Conservation (phyloP, 192 early-diverging fungal species). For the Chytriomyces sp. region DNA sequence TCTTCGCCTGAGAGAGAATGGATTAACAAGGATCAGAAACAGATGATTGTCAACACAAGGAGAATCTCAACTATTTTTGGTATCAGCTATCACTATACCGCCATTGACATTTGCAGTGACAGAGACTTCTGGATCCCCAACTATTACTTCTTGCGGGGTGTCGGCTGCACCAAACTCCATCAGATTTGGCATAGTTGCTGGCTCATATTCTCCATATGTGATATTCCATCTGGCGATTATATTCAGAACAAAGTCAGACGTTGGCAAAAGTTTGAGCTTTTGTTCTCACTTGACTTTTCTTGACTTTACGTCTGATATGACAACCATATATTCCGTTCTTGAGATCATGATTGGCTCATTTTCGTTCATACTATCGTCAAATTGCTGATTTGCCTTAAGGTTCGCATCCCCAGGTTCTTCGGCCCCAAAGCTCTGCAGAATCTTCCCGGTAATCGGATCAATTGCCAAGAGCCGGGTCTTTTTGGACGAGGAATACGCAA, state of each 20-base stretch:
- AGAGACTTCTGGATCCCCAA: neutral
- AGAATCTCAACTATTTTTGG: slow-evolving; percentile 8
- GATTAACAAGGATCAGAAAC: neutral
- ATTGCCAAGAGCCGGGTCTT: slow-evolving; percentile 70
- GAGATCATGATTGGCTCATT: slow-evolving; percentile 23
- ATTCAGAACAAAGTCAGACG: neutral
- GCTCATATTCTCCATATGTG: slow-evolving; percentile 48
- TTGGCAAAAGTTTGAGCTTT: neutral
- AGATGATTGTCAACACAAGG: neutral
- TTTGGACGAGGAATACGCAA: slow-evolving; percentile 73
- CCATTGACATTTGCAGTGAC: slow-evolving; percentile 19
- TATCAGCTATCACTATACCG: slow-evolving; percentile 16
- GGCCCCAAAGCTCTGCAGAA: slow-evolving; percentile 65
- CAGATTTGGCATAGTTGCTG: slow-evolving; percentile 24
- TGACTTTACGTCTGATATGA: slow-evolving; percentile 54
- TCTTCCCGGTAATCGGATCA: slow-evolving; percentile 67
- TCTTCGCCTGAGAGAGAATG: slow-evolving; percentile 5
- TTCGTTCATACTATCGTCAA: neutral
- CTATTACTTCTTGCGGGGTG: neutral
- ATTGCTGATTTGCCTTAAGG: neutral
- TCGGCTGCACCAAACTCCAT: neutral
- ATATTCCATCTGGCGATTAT: slow-evolving; percentile 42
- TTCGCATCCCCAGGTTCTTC: slow-evolving; percentile 44
- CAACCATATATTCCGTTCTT: slow-evolving; percentile 61
- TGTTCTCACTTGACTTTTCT: slow-evolving; percentile 40